phyloP scores from a whole-genome alignment of 305 asterid genomes.

The Plantago lanceolata region DNA sequence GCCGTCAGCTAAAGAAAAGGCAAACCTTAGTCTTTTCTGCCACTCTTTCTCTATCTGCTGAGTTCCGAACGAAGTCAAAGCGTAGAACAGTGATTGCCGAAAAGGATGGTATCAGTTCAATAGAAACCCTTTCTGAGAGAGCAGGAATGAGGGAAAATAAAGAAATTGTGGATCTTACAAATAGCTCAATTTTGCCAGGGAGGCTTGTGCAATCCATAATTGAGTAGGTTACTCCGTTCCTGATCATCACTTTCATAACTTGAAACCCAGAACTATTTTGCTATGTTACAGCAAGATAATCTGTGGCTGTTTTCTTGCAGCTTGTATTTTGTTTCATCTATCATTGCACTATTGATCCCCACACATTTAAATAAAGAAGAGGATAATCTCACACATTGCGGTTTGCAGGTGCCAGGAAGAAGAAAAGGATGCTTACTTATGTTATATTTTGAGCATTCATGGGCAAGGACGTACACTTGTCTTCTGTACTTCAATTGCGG shows the following conservation, averaged over 20 bases:
- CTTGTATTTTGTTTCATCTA: conserved; percentile 8
- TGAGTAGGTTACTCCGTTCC: conserved; percentile 54
- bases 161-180: conserved; percentile 85
- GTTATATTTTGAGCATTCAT: conserved; percentile 73
- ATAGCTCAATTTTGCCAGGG: conserved; percentile 72
- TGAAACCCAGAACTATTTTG: no score
- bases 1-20: conserved; percentile 76
- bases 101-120: conserved; percentile 64
- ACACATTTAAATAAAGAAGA: background rate
- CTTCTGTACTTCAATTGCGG: conserved; percentile 94
- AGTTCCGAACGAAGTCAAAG: conserved; percentile 86
- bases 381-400: conserved; percentile 21
- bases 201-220: conserved; percentile 83
- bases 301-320: background rate
- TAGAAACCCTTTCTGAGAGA: conserved; percentile 79
- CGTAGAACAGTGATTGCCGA: conserved; percentile 57
- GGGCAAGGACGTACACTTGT: conserved; percentile 92
- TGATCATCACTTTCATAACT: conserved; percentile 10
- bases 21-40: conserved; percentile 98
- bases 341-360: conserved; percentile 15
- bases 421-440: conserved; percentile 89
- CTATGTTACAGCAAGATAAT: background rate
- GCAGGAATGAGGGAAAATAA: conserved; percentile 92
- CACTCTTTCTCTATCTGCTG: conserved; percentile 84
- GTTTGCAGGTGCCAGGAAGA: conserved; percentile 81